A percentile compares a stretch with the other conserved stretches of the same genome.
These are phyloP conservation scores for Psophocarpus tetragonolobus DNA, from an alignment of 306 rosid species.

Conservation along the genomic window DNA sequence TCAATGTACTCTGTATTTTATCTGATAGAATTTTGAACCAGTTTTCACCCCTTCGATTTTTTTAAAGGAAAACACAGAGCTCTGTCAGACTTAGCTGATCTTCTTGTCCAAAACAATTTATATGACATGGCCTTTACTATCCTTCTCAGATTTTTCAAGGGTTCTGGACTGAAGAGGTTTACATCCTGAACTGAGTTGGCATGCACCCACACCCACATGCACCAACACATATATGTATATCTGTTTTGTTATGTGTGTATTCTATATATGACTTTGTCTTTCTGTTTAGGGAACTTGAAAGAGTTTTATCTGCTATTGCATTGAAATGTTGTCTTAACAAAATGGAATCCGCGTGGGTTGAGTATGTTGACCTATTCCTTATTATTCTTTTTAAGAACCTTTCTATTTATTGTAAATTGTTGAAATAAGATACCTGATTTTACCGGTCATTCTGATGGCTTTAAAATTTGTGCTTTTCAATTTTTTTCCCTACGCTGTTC, in stretches of 20 bases:
- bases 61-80: conserved; percentile 59
- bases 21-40: conserved; percentile 5
- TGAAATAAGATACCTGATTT: conserved; percentile 9
- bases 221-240: neutral
- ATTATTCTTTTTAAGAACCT: conserved; percentile 16
- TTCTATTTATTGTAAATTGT: conserved; percentile 16
- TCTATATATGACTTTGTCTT: conserved; percentile 30
- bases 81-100: conserved; percentile 74
- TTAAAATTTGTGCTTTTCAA: neutral
- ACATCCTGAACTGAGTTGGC: conserved; percentile 2
- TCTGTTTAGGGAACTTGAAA: conserved; percentile 78
- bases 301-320: conserved; percentile 68
- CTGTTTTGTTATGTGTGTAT: conserved; percentile 12
- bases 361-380: conserved; percentile 47
- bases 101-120: conserved; percentile 67
- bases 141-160: conserved; percentile 79
- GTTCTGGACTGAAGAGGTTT: conserved; percentile 81
- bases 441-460: neutral
- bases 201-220: neutral
- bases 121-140: conserved; percentile 79
- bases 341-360: conserved; percentile 57
- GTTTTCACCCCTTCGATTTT: neutral
- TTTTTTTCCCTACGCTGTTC: conserved; percentile 8
- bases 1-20: conserved; percentile 1
- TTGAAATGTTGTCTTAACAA: conserved; percentile 75